Evolutionary conservation across 1,284 basidiomycete species (phyloP).

Genomic region (Termitomyces sp.): DNA sequence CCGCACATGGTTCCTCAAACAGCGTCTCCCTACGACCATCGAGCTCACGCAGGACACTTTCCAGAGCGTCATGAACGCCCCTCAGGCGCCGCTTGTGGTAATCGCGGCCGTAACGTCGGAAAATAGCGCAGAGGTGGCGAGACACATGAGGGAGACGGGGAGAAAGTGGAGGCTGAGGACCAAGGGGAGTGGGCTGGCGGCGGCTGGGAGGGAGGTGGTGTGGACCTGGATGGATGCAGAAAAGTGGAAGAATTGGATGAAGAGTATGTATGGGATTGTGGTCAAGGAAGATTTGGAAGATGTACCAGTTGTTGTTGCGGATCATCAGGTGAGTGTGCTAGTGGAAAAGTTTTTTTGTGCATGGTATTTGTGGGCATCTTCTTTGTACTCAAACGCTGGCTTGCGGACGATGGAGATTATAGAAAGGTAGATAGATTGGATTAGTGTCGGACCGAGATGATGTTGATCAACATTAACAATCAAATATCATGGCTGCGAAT

Average conservation of each 20-base stretch:
- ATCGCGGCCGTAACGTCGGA: slow-evolving; percentile 49
- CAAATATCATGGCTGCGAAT: not conserved
- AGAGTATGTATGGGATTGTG: slow-evolving; percentile 77
- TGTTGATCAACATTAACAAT: slow-evolving; percentile 1
- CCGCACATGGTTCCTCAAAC: slow-evolving; percentile 51
- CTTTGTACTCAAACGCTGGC: slow-evolving; percentile 24
- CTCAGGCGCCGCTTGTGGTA: slow-evolving; percentile 70
- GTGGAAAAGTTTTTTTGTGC: slow-evolving; percentile 19
- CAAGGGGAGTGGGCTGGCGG: slow-evolving; percentile 28
- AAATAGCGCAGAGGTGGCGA: slow-evolving; percentile 37
- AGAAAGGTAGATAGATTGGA: slow-evolving; percentile 18
- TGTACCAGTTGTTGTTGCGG: slow-evolving; percentile 66
- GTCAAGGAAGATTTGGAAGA: slow-evolving; percentile 32
- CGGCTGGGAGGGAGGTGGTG: slow-evolving; percentile 55
- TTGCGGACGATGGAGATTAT: slow-evolving; percentile 21
- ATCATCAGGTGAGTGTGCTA: slow-evolving; percentile 61
- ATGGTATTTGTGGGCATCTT: slow-evolving; percentile 24
- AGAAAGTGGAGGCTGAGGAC: slow-evolving; percentile 59
- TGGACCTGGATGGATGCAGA: slow-evolving; percentile 84
- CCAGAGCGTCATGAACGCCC: slow-evolving; percentile 77
- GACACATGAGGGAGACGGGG: slow-evolving; percentile 49
- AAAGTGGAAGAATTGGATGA: slow-evolving; percentile 81
- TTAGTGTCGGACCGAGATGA: slow-evolving; percentile 1
- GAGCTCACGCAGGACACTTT: slow-evolving; percentile 76
- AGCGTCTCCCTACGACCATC: slow-evolving; percentile 66